Evolutionary conservation across 441 rosid species (phyloP).

Genomic region (Lepidium campestre): DNA sequence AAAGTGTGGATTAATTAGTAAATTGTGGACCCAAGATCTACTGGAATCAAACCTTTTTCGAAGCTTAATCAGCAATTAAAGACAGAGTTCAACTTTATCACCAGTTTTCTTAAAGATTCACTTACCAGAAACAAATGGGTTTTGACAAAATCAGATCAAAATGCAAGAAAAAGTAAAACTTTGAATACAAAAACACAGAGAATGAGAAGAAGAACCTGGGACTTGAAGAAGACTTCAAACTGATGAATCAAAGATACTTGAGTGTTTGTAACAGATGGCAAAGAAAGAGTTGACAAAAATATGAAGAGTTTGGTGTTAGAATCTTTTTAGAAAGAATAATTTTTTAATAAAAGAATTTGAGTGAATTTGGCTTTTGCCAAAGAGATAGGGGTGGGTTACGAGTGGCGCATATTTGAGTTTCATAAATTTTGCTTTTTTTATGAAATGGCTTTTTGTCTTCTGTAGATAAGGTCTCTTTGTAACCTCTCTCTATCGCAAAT

Average conservation of each 20-base stretch:
- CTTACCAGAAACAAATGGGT: constrained; percentile 16
- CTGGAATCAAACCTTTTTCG: background rate
- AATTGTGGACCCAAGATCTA: constrained; percentile 28
- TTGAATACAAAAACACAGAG: background rate
- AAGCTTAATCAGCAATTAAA: constrained; percentile 18
- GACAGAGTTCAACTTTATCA: constrained; percentile 15
- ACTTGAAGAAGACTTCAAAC: constrained; percentile 27
- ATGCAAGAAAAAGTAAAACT: background rate
- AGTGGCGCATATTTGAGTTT: constrained; percentile 51
- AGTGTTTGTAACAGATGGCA: constrained; percentile 30
- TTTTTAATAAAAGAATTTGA: background rate
- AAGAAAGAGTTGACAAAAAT: constrained; percentile 17
- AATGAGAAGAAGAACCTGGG: constrained; percentile 21
- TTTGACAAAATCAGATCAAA: constrained; percentile 14
- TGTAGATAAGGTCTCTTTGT: constrained; percentile 22
- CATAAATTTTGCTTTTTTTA: background rate
- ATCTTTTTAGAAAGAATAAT: background rate
- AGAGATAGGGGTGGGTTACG: constrained; percentile 71
- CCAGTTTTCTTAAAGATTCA: background rate
- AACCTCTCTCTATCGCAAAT: constrained; percentile 12
- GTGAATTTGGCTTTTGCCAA: constrained; percentile 48
- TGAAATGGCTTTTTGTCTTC: background rate
- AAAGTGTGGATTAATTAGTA: constrained; percentile 6
- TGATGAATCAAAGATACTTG: constrained; percentile 25
- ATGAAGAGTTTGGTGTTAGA: background rate